phyloP scores from a whole-genome alignment of 345 rosid genomes.

The Citropsis articulata region DNA sequence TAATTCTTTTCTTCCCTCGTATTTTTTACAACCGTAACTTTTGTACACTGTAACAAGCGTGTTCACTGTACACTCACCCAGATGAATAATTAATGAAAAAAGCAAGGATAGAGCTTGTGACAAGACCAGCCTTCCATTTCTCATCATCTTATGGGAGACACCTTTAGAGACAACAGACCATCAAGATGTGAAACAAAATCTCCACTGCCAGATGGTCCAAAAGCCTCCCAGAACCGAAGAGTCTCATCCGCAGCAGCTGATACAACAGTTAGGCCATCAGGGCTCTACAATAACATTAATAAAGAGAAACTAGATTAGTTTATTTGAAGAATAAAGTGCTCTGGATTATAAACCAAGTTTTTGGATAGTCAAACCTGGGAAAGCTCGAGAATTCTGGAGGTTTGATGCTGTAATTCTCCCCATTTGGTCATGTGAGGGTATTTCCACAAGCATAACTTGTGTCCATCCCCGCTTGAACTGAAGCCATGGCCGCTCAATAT shows the following conservation, averaged over 20 bases:
- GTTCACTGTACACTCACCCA: not conserved
- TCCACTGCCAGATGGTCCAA: constrained; percentile 41
- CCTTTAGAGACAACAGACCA: constrained; percentile 43
- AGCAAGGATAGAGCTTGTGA: not conserved
- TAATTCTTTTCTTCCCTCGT: no score
- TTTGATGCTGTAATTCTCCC: constrained; percentile 29
- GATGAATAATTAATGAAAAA: not conserved
- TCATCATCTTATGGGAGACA: constrained; percentile 38
- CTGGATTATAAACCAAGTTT: not conserved
- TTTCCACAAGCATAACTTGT: constrained; percentile 46
- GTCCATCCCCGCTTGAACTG: constrained; percentile 19
- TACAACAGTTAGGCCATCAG: constrained; percentile 49
- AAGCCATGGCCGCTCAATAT: constrained; percentile 52
- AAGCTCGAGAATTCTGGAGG: constrained; percentile 38
- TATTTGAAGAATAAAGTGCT: not conserved
- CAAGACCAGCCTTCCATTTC: not conserved
- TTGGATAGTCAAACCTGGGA: constrained; percentile 37
- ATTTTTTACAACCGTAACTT: no score
- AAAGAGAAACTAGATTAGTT: not conserved
- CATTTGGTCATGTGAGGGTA: constrained; percentile 47
- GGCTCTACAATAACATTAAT: constrained; percentile 36
- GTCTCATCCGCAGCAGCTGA: constrained; percentile 52
- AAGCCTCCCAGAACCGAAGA: constrained; percentile 49
- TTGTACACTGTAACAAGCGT: no score
- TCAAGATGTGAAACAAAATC: constrained; percentile 34